Conservation (phyloP, 2,329 filamentous ascomycete species). For the Aspergillus tamarii region DNA sequence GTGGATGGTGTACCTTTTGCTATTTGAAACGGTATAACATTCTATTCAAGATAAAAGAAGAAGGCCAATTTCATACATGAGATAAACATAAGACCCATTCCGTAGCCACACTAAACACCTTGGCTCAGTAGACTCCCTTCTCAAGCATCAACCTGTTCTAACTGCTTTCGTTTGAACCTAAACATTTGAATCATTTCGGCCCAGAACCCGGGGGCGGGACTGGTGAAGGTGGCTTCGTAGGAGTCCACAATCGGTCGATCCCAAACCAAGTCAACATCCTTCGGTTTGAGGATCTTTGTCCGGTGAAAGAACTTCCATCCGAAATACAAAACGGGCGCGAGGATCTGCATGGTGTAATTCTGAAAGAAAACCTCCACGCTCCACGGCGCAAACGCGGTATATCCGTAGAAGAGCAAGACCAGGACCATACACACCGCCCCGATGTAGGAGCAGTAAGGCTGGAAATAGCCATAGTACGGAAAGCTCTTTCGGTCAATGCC, state of each 20-base stretch:
- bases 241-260: not conserved
- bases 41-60: no score
- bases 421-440: conserved; percentile 63
- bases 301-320: conserved; percentile 69
- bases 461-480: conserved; percentile 67
- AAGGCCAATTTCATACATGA: no score
- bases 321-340: conserved; percentile 67
- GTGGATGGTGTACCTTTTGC: no score
- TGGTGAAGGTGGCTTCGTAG: not conserved
- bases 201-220: not conserved
- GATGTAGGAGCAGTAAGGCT: conserved; percentile 72
- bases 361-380: conserved; percentile 68
- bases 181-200: not conserved
- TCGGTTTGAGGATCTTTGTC: conserved; percentile 57
- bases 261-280: conserved; percentile 59
- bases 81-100: no score
- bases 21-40: no score
- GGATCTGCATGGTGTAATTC: conserved; percentile 66
- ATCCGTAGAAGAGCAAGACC: conserved; percentile 73
- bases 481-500: conserved; percentile 66
- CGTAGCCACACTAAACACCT: not conserved
- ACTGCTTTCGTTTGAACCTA: not conserved
- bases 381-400: conserved; percentile 70
- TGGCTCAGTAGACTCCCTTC: not conserved
- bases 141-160: not conserved